Evolutionary conservation across 2,329 filamentous ascomycete species (phyloP).

Genomic region (Fulvia fulva): DNA sequence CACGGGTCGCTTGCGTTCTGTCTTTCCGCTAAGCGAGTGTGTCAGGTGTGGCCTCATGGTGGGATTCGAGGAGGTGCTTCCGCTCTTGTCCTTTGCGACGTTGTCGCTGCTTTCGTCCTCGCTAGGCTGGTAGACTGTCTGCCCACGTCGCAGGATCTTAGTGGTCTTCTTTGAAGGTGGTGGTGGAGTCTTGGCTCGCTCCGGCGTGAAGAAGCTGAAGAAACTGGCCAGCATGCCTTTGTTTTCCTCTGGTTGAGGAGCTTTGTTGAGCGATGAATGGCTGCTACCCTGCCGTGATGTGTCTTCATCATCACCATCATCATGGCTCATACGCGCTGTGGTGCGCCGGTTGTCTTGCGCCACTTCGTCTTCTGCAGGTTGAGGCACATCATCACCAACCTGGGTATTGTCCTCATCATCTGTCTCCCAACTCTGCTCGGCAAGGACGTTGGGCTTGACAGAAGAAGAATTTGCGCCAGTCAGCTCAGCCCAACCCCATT

Average conservation of each 20-base stretch:
- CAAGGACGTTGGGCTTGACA: slow-evolving; percentile 36
- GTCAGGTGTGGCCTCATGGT: slow-evolving; percentile 30
- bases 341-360: slow-evolving; percentile 52
- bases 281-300: slow-evolving; percentile 36
- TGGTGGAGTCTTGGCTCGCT: slow-evolving; percentile 52
- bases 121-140: slow-evolving; percentile 57
- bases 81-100: slow-evolving; percentile 12
- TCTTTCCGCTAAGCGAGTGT: slow-evolving; percentile 18
- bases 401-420: slow-evolving; percentile 28
- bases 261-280: slow-evolving; percentile 5
- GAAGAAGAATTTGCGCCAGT: slow-evolving; percentile 65
- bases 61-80: slow-evolving; percentile 28
- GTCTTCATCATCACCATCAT: slow-evolving; percentile 45
- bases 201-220: slow-evolving; percentile 70
- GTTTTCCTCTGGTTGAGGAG: slow-evolving; percentile 18
- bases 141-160: slow-evolving; percentile 54
- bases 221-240: slow-evolving; percentile 50
- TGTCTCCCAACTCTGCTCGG: slow-evolving; percentile 19
- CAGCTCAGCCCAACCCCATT: slow-evolving; percentile 91
- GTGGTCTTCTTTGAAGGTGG: slow-evolving; percentile 32
- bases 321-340: slow-evolving; percentile 27
- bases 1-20: slow-evolving; percentile 38
- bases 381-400: slow-evolving; percentile 54
- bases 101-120: slow-evolving; percentile 32
- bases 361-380: slow-evolving; percentile 63